A percentile compares a stretch with the other conserved stretches of the same genome.
Conservation (phyloP, 805 yeast species). For the Blastobotrys terrestris region DNA sequence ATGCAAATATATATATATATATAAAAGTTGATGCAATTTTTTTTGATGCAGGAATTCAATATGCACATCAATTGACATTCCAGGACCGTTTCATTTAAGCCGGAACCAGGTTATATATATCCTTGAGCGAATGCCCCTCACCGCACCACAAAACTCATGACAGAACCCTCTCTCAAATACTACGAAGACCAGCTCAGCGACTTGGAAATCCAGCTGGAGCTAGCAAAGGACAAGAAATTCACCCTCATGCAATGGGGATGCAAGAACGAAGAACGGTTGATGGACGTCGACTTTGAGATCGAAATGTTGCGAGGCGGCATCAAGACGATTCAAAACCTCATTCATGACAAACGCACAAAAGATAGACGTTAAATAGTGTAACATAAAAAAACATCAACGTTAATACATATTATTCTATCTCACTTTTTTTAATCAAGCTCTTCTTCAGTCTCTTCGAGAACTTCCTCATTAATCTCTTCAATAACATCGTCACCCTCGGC, state of each 20-base stretch:
- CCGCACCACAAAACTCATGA: neutral
- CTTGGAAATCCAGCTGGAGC: neutral
- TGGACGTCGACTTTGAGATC: slow-evolving; percentile 16
- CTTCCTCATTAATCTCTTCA: slow-evolving; percentile 63
- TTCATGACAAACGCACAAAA: neutral
- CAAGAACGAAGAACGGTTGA: slow-evolving; percentile 8
- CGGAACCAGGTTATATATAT: too few relatives aligned
- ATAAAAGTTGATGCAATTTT: neutral
- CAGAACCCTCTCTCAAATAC: neutral
- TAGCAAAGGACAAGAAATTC: neutral
- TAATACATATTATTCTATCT: neutral
- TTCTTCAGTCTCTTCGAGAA: slow-evolving; percentile 46
- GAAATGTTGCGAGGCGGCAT: slow-evolving; percentile 17
- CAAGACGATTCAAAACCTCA: slow-evolving; percentile 9
- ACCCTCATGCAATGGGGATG: neutral
- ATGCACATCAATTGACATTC: neutral
- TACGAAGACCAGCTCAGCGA: slow-evolving; percentile 1
- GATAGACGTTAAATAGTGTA: neutral
- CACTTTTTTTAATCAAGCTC: slow-evolving; percentile 24
- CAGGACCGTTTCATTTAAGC: neutral
- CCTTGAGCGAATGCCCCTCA: neutral
- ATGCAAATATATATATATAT: neutral
- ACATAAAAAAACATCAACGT: neutral
- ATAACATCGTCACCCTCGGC: slow-evolving; percentile 52
- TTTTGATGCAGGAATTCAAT: neutral